Base-by-base conservation (phyloP, 805 yeast genomes). In the Zygosaccharomyces kombuchaensis region DNA sequence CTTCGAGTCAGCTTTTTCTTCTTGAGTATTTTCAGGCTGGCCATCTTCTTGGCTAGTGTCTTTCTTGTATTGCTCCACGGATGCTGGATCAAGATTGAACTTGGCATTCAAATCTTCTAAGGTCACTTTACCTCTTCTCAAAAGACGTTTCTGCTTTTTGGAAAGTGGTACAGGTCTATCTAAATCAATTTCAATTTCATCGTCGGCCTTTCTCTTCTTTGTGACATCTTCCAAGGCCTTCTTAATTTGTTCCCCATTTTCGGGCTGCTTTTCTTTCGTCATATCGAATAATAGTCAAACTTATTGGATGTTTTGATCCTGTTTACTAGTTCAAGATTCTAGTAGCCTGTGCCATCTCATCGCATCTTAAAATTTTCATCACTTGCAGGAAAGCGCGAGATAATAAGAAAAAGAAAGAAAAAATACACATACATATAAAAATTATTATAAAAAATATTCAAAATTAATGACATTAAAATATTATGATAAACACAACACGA, bases 91-190 rank as follows among this genome's bases (percentile, higher is more conserved):
- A 34, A 65, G 62, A 53, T 67, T 68, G 50, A 66, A 70, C 40
- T 68, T 65, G 6, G 65, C 59, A 48, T 74, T 72, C 16, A 81
- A 59, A 56, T 80, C 82, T 40, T 79, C 83, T 36, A 80, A 55
- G 39, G 84, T 78, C 25, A 76, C 59, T 58, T 85, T 81, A 50
- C 89, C 89, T 53, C 83, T 87, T 67, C 93, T 91, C 54, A 85
- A 68, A 54, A 82, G 70, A 69, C 98, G 84, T 58, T 84, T 84
- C 66, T 91, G 96, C 65, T 93, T 91, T 66, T 87, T 90, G 9
- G 96, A 89, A 40, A 90, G 71, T 1, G 99, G 97, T 10, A 84
- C 77, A 5, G 87, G 81, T 39, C 80, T 84, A 19, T 71, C 68
- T 44, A 85, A 68, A 59, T 84, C 85, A 49, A 85, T 84, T 54